Percentiles rank a stretch among this genome's conserved stretches.
These are phyloP conservation scores for Dendrobium catenatum DNA, from an alignment of 106 monocot genomes.

Conservation along the genomic window DNA sequence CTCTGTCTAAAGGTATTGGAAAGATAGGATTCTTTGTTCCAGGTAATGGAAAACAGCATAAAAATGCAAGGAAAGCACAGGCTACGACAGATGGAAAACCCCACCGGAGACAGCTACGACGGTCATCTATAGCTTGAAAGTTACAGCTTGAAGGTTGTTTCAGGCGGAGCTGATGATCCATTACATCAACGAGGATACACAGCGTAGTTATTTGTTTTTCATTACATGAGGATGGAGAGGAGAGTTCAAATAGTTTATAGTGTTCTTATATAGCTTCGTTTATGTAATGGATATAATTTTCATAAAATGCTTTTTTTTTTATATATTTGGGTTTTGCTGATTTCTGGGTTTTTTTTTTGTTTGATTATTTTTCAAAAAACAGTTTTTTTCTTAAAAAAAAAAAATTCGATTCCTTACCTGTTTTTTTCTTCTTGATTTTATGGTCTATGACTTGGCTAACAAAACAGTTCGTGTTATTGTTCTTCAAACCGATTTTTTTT, in stretches of 20 bases:
- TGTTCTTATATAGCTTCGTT: neutral
- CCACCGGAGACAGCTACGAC: conserved; percentile 31
- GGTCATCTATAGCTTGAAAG: conserved; percentile 4
- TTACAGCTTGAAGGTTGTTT: neutral
- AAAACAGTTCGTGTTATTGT: no score
- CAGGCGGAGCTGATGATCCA: neutral
- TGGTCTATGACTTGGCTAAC: no score
- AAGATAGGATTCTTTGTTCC: conserved; percentile 40
- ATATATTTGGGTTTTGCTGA: no score
- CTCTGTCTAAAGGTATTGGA: conserved; percentile 58
- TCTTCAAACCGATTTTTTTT: no score
- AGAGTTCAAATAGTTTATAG: neutral
- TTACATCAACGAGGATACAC: no score
- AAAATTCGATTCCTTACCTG: no score
- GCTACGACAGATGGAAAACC: conserved; percentile 33
- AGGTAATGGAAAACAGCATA: conserved; percentile 12
- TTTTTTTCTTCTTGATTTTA: no score
- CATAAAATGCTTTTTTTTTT: neutral
- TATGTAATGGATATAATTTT: neutral
- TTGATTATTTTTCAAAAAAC: no score
- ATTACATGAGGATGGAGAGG: neutral
- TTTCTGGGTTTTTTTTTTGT: no score
- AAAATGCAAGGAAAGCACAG: conserved; percentile 28
- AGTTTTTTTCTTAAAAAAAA: no score
- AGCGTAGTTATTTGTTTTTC: no score